phyloP scores from a whole-genome alignment of 495 filamentous ascomycete species.

The Aspergillus cavernicola region DNA sequence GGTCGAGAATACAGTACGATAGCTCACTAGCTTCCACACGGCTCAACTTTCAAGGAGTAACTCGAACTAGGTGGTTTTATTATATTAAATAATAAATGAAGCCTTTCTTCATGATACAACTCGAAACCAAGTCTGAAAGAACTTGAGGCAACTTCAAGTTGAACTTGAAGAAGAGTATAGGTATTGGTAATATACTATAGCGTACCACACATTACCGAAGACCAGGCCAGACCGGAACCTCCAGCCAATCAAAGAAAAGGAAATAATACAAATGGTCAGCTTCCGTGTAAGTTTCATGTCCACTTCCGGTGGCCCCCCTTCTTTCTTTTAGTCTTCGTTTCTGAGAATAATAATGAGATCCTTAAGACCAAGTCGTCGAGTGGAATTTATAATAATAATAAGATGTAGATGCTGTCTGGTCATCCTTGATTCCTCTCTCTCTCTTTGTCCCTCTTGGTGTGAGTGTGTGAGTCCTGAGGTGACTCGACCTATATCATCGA shows the following conservation, averaged over 20 bases:
- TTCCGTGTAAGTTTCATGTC: conserved; percentile 1
- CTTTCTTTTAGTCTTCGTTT: background rate
- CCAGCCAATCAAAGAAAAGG: background rate
- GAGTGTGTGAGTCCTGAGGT: background rate
- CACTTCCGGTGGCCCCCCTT: conserved; percentile 13
- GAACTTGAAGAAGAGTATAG: too few relatives aligned
- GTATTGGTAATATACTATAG: too few relatives aligned
- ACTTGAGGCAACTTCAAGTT: too few relatives aligned
- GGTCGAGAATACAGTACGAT: background rate
- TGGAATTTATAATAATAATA: background rate
- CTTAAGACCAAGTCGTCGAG: background rate
- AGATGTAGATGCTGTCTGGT: background rate
- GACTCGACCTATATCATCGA: background rate
- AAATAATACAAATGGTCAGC: background rate
- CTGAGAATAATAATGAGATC: too few relatives aligned
- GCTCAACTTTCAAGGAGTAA: too few relatives aligned
- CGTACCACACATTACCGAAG: background rate
- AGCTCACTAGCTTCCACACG: background rate
- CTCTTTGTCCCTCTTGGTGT: conserved; percentile 9
- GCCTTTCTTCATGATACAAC: too few relatives aligned
- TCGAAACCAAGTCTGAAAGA: too few relatives aligned
- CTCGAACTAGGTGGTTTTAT: too few relatives aligned
- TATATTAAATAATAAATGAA: too few relatives aligned
- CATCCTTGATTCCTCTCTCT: background rate
- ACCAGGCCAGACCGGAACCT: conserved; percentile 5